Percentiles rank a stretch among this genome's conserved stretches.
Evolutionary conservation across 805 yeast genomes (phyloP).

Genomic region (Starmerella apis): DNA sequence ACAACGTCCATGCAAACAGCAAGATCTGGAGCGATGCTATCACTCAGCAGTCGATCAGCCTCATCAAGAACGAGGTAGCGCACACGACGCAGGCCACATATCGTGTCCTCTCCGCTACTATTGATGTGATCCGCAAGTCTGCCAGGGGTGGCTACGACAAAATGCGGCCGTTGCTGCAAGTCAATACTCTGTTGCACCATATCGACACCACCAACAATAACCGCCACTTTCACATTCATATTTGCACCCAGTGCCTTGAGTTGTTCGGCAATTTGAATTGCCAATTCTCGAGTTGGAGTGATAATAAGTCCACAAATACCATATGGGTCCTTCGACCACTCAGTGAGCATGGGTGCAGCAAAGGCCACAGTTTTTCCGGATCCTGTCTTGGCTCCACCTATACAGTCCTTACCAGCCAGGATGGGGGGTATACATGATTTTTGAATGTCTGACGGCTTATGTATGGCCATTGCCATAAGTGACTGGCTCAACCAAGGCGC

Average conservation of each 20-base stretch:
- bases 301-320: constrained; percentile 83
- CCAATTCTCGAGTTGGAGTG: constrained; percentile 86
- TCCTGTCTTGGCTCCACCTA: constrained; percentile 98
- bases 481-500: constrained; percentile 82
- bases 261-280: constrained; percentile 94
- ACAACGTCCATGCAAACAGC: constrained; percentile 58
- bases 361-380: constrained; percentile 96
- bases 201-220: constrained; percentile 92
- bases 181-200: constrained; percentile 79
- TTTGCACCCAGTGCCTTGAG: constrained; percentile 83
- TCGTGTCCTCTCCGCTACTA: constrained; percentile 80
- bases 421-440: constrained; percentile 79
- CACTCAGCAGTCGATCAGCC: constrained; percentile 83
- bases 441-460: constrained; percentile 79
- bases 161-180: constrained; percentile 77
- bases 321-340: constrained; percentile 91
- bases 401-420: constrained; percentile 74
- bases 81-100: constrained; percentile 64
- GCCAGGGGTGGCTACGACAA: constrained; percentile 95
- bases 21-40: constrained; percentile 72
- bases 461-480: constrained; percentile 67
- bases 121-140: constrained; percentile 84
- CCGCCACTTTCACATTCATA: constrained; percentile 72
- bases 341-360: constrained; percentile 91
- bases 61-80: constrained; percentile 84